Conservation (phyloP, 208 protist species). For the Porcisia hertigi region DNA sequence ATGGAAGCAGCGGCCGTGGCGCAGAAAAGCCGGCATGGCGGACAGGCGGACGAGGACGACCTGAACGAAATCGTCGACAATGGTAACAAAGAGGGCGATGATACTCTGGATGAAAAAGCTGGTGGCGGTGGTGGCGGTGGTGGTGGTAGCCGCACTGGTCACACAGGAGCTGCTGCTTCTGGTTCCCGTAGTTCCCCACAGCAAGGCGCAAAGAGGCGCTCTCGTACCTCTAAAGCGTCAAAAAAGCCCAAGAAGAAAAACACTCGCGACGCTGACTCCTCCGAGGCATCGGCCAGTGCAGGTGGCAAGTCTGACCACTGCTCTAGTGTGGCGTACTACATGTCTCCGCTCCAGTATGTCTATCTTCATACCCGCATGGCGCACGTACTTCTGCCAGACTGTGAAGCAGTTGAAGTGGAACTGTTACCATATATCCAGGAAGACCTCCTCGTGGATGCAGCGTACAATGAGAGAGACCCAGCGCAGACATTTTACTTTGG, state of each 20-base stretch:
- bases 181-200: background rate
- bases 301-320: slow-evolving; percentile 14
- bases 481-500: slow-evolving; percentile 50
- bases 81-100: background rate
- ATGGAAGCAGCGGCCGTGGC: slow-evolving; percentile 11
- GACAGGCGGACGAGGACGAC: slow-evolving; percentile 28
- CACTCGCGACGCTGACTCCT: slow-evolving; percentile 2
- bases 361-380: slow-evolving; percentile 86
- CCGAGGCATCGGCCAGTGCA: background rate
- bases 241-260: slow-evolving; percentile 22
- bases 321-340: slow-evolving; percentile 44
- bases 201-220: background rate
- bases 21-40: background rate
- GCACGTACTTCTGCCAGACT: slow-evolving; percentile 64
- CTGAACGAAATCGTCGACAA: slow-evolving; percentile 22
- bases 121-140: background rate
- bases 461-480: slow-evolving; percentile 38
- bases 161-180: background rate
- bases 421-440: slow-evolving; percentile 76
- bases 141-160: background rate
- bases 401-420: slow-evolving; percentile 56
- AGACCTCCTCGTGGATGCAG: slow-evolving; percentile 70
- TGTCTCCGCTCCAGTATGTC: slow-evolving; percentile 83
- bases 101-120: background rate
- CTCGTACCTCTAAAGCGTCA: slow-evolving; percentile 3